Percentiles rank a stretch among this genome's conserved stretches.
Conservation (phyloP, 352 stramenopile species). For the Phytophthora foliorum region DNA sequence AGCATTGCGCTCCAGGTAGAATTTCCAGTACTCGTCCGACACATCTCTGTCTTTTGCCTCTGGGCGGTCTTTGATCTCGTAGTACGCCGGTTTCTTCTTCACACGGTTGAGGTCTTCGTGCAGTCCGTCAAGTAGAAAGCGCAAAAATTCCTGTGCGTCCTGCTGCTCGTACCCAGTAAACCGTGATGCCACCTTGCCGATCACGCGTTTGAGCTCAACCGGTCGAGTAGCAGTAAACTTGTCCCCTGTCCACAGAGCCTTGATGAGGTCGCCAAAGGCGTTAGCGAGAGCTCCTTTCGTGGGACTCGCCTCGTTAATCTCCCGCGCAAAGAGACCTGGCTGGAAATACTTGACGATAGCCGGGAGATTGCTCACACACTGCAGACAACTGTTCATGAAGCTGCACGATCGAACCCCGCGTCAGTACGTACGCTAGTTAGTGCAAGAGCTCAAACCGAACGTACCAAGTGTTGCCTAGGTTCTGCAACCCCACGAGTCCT, state of each 20-base stretch:
- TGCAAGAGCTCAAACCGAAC: too few relatives aligned
- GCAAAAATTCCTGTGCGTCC: conserved; percentile 93
- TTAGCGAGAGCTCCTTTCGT: conserved; percentile 68
- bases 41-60: conserved; percentile 67
- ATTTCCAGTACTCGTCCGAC: conserved; percentile 90
- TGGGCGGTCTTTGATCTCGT: conserved; percentile 74
- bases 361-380: conserved; percentile 83
- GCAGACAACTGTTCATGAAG: conserved; percentile 91
- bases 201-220: conserved; percentile 76
- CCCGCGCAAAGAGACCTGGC: conserved; percentile 47
- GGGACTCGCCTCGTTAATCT: conserved; percentile 67
- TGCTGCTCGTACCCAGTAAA: conserved; percentile 91
- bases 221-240: conserved; percentile 69
- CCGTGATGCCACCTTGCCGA: conserved; percentile 75
- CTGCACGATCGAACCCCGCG: too few relatives aligned
- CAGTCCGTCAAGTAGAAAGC: conserved; percentile 86
- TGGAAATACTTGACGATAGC: conserved; percentile 67
- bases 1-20: conserved; percentile 75
- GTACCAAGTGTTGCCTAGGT: conserved; percentile 86
- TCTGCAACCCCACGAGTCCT: conserved; percentile 75
- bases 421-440: too few relatives aligned
- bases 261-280: conserved; percentile 81
- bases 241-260: conserved; percentile 66
- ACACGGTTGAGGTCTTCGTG: conserved; percentile 90
- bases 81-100: conserved; percentile 74